These are phyloP conservation scores for Aspergillus udagawae DNA, from an alignment of 2,329 filamentous ascomycete genomes.

Conservation along the genomic window DNA sequence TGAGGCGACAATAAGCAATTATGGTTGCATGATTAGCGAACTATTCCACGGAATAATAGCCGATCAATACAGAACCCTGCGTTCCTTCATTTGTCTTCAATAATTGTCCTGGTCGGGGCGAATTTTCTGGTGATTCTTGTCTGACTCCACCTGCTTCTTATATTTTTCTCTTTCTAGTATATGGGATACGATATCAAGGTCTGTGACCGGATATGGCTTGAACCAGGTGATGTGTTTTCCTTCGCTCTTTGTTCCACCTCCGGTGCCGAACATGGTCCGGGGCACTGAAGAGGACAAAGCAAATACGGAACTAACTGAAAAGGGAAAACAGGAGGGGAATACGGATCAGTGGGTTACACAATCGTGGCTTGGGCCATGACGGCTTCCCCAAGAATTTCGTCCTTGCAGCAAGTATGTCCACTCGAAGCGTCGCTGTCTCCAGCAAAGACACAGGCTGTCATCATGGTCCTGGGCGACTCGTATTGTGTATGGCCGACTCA, in stretches of 20 bases:
- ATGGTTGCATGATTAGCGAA: not conserved
- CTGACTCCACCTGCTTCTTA: not conserved
- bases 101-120: constrained; percentile 1
- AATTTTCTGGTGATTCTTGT: not conserved
- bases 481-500: not conserved
- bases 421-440: not conserved
- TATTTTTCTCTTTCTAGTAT: not conserved
- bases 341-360: not conserved
- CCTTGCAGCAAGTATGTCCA: not conserved
- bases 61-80: not conserved
- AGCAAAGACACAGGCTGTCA: not conserved
- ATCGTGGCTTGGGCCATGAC: not conserved
- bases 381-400: not conserved
- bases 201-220: not conserved
- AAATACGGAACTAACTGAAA: not conserved
- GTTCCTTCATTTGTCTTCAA: not conserved
- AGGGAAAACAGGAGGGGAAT: not conserved
- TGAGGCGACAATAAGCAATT: not conserved
- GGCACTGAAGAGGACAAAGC: not conserved
- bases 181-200: not conserved
- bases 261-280: not conserved
- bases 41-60: not conserved
- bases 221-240: not conserved
- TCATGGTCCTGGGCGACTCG: not conserved
- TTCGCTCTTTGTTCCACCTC: not conserved